Evolutionary conservation across 1,284 basidiomycete species (phyloP), one percentile per base, ranked within the genome.

Genomic region (Vanrija sp.): DNA sequence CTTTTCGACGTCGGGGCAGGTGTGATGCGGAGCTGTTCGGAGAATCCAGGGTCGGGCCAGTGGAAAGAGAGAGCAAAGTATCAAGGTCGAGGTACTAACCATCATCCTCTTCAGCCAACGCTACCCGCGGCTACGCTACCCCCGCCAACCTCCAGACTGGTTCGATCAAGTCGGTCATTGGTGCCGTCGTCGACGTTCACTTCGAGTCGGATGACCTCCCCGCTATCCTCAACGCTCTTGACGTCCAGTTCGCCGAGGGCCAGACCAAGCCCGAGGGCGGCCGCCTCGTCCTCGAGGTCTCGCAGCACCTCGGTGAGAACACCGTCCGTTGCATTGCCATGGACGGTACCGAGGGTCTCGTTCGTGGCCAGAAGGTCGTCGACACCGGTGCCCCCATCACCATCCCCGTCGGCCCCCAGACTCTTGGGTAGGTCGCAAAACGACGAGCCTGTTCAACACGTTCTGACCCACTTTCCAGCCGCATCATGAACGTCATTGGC

Each of bases 401-500:
- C 79, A 91, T 98, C 65, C 95, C 94, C 69, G 95, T 98, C 74
- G 95, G 95, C 62, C 85, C 84, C 62, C 89, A 83, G 61, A 93
- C 90, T 54, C 86, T 98, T 59, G 95, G 94, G 69, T 72, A 36
- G n/a, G n/a, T n/a, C n/a, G n/a, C n/a, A n/a, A n/a, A n/a, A n/a
- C n/a, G n/a, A n/a, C n/a, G n/a, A n/a, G n/a, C n/a, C n/a, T n/a
- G n/a, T n/a, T n/a, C n/a, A n/a, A n/a, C n/a, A n/a, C n/a, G n/a
- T n/a, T n/a, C 42, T 6, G 37, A 49, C 47, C 18, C 39, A 15
- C 41, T n/a, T 47, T 46, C 1, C 51, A 71, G 73, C 59, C 92
- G 95, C 78, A 98, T 98, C 84, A 97, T 98, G 89, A 98, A 98
- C 81, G 95, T 98, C 79, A 97, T 98, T 80, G 95, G 95, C 73